Base-by-base conservation (phyloP, 2,329 filamentous ascomycete genomes). In the Tympanopsis confertula region DNA sequence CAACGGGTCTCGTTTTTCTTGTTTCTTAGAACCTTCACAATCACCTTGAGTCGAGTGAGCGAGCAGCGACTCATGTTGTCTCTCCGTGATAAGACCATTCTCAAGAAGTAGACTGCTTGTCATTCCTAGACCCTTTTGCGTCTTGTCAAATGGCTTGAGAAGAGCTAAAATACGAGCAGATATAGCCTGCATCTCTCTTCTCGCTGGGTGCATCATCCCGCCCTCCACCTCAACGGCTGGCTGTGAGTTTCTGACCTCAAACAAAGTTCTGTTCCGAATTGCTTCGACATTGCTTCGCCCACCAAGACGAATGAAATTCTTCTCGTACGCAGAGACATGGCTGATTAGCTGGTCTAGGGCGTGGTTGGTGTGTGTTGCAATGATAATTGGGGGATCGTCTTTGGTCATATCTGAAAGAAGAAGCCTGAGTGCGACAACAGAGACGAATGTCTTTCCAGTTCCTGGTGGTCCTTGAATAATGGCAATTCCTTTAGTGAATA, bases 311-410 rank as follows among this genome's bases (percentile, higher is more conserved):
- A 65, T 60, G 40, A 87, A 78, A 1, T 74, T 68, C 67, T 56
- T 82, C 3, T 53, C 56, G 1, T 47, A 39, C 1, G 61, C 51
- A 1, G 75, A 63, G 13, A 86, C 66, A 39, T 80, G 74, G 1
- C 62, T 59, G 0, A 94, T 63, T 0, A 95, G 64, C 51, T 94
- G 87, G 47, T 95, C 87, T 0, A 94, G 62, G 0, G 87, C 87
- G 55, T 94, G 86, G 41, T 95, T 95, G 0, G 87, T 95, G 48
- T 94, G 86, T 5, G 86, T 86, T 0, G 86, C 73, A 3, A 94
- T 66, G 15, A 94, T 68, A 20, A 95, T 78, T 0, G 84, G 84
- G 5, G 78, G 69, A 40, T 80, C 74, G 0, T 57, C 63, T 2
- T 51, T 48, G 2, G 54, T 52, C 49, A 74, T 67, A 38, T 82